phyloP scores from a whole-genome alignment of 371 early-diverging fungal species.

The Circinella minor region DNA sequence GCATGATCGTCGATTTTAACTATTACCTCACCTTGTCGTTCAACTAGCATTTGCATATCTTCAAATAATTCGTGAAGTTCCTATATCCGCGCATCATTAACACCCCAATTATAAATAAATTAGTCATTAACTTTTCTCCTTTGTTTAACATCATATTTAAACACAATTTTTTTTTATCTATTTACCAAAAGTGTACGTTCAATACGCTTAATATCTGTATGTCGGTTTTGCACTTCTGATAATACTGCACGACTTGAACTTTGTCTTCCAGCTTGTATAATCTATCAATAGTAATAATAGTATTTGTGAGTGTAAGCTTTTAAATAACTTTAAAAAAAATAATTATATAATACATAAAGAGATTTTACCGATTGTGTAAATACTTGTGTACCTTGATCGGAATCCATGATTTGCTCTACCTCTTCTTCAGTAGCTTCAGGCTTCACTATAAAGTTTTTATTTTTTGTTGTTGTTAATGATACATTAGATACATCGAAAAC shows the following conservation, averaged over 20 bases:
- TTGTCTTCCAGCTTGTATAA: conserved; percentile 68
- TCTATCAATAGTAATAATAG: conserved; percentile 31
- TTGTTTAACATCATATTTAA: neutral
- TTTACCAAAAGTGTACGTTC: conserved; percentile 74
- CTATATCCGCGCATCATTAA: conserved; percentile 51
- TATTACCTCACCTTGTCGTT: conserved; percentile 74
- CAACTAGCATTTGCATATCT: conserved; percentile 83
- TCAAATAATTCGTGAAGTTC: conserved; percentile 32
- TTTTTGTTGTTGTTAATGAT: too few relatives aligned
- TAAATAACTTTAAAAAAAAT: neutral
- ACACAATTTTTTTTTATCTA: neutral
- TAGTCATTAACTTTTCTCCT: neutral
- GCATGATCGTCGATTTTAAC: conserved; percentile 71
- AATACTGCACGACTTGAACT: conserved; percentile 76
- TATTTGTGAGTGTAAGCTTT: neutral
- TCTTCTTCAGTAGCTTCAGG: conserved; percentile 80
- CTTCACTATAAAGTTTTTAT: conserved; percentile 59
- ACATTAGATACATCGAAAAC: neutral
- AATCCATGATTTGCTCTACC: conserved; percentile 71
- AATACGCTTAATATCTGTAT: conserved; percentile 81
- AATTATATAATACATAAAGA: neutral
- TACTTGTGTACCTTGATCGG: conserved; percentile 67
- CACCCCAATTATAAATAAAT: conserved; percentile 39
- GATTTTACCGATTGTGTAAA: conserved; percentile 77
- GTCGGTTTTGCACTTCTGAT: conserved; percentile 78